Evolutionary conservation across 441 rosid species (phyloP).

Genomic region (Geranium incanum): DNA sequence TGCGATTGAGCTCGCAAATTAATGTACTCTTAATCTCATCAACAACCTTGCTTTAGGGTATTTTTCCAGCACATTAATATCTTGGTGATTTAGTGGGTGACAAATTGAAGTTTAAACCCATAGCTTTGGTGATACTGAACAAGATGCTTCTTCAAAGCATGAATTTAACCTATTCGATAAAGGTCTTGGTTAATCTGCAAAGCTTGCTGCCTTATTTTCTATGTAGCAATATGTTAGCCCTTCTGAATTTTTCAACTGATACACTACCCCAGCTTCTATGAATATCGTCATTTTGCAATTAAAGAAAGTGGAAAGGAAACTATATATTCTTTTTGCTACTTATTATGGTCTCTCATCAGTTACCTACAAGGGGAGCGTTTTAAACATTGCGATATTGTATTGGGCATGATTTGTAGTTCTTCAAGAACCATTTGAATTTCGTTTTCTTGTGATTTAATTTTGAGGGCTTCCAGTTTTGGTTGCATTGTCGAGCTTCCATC

Average conservation of each 20-base stretch:
- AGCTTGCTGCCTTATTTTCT: not conserved
- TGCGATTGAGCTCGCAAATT: not conserved
- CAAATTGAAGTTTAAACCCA: not conserved
- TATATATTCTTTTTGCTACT: not conserved
- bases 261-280: not conserved
- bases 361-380: not conserved
- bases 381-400: not conserved
- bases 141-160: not conserved
- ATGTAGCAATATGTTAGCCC: too few relatives aligned
- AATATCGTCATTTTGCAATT: too few relatives aligned
- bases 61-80: not conserved
- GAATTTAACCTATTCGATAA: not conserved
- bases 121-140: not conserved
- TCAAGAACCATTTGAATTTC: not conserved
- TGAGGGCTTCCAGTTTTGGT: not conserved
- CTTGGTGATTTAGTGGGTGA: not conserved
- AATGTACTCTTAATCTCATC: not conserved
- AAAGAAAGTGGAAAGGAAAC: not conserved
- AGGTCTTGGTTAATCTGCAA: not conserved
- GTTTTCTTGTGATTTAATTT: not conserved
- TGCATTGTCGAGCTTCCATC: not conserved
- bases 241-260: not conserved
- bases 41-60: not conserved
- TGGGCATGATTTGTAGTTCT: not conserved
- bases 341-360: not conserved